phyloP scores from a whole-genome alignment of 75 land plant species.

The Chamaecyparis obtusa region DNA sequence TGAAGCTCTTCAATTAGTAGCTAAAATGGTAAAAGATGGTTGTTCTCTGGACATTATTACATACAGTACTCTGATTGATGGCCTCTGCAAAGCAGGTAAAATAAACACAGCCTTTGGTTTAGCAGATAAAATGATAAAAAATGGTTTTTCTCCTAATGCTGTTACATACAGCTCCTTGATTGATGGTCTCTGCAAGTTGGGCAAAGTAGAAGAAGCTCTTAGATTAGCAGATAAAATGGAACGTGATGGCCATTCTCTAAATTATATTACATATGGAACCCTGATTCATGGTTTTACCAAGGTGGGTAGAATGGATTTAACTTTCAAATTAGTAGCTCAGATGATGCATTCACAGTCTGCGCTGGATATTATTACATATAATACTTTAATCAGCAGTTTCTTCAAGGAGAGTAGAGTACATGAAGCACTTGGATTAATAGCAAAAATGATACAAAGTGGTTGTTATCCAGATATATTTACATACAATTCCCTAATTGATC shows the following conservation, averaged over 20 bases:
- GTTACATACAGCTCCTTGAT: slow-evolving; percentile 63
- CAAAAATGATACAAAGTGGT: slow-evolving; percentile 43
- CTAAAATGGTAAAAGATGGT: slow-evolving; percentile 29
- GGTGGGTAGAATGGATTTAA: slow-evolving; percentile 28
- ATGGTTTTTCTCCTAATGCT: slow-evolving; percentile 48
- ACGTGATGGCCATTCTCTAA: slow-evolving; percentile 49
- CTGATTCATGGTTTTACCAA: slow-evolving; percentile 68
- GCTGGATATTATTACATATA: slow-evolving; percentile 34
- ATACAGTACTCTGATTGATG: slow-evolving; percentile 42
- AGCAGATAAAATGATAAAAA: slow-evolving; percentile 32
- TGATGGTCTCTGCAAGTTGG: slow-evolving; percentile 52
- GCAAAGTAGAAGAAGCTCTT: slow-evolving; percentile 37
- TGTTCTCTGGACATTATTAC: slow-evolving; percentile 42
- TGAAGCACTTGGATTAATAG: slow-evolving; percentile 35
- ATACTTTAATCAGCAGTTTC: slow-evolving; percentile 44
- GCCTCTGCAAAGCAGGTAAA: slow-evolving; percentile 46
- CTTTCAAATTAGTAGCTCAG: slow-evolving; percentile 30
- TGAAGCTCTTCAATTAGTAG: slow-evolving; percentile 23
- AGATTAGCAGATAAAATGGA: slow-evolving; percentile 47
- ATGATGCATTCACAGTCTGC: slow-evolving; percentile 23
- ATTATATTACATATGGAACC: slow-evolving; percentile 57
- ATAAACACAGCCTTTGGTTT: slow-evolving; percentile 22
- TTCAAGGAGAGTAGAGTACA: slow-evolving; percentile 40
- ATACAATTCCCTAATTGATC: slow-evolving; percentile 54
- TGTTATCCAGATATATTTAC: slow-evolving; percentile 43